These are phyloP conservation scores for Chaetomium globosum DNA, from an alignment of 2,329 filamentous ascomycete genomes.

Conservation along the genomic window DNA sequence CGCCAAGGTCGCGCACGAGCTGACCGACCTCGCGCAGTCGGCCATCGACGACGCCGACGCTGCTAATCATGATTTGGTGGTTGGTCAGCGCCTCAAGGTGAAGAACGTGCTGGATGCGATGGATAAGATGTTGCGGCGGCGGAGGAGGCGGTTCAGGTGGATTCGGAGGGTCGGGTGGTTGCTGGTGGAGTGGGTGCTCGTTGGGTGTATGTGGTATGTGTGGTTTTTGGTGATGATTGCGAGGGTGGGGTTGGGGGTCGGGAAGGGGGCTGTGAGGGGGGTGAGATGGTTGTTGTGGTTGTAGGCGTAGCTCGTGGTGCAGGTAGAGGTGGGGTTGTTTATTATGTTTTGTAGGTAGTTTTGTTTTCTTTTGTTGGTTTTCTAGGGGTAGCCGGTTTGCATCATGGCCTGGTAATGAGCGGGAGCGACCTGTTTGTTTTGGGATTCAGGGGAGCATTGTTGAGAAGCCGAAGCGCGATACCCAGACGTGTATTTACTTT, in stretches of 20 bases:
- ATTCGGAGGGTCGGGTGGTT: constrained; percentile 76
- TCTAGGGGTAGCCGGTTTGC: not conserved
- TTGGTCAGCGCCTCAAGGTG: constrained; percentile 74
- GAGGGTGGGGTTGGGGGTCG: constrained; percentile 64
- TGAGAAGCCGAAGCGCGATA: constrained; percentile 4
- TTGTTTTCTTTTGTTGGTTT: constrained; percentile 2
- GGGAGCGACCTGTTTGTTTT: not conserved
- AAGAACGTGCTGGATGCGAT: constrained; percentile 81
- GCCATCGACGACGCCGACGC: constrained; percentile 79
- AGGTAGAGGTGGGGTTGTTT: not conserved
- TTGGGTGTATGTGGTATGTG: constrained; percentile 91
- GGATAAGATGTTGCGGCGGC: constrained; percentile 71
- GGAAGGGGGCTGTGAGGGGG: constrained; percentile 60
- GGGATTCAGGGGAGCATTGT: not conserved
- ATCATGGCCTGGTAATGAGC: not conserved
- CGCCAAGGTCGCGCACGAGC: constrained; percentile 53
- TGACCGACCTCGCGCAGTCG: constrained; percentile 63
- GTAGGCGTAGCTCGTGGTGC: constrained; percentile 40
- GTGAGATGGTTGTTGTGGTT: constrained; percentile 86
- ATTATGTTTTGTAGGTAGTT: not conserved
- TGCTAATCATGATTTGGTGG: constrained; percentile 73
- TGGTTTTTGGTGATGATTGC: constrained; percentile 86
- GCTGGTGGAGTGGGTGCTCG: constrained; percentile 80
- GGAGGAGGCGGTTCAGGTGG: constrained; percentile 71
- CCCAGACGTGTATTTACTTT: constrained; percentile 5